Percentiles rank a stretch among this genome's conserved stretches.
These are phyloP conservation scores for Oryza meyeriana DNA, from an alignment of 176 grass and related monocot species.

Conservation along the genomic window DNA sequence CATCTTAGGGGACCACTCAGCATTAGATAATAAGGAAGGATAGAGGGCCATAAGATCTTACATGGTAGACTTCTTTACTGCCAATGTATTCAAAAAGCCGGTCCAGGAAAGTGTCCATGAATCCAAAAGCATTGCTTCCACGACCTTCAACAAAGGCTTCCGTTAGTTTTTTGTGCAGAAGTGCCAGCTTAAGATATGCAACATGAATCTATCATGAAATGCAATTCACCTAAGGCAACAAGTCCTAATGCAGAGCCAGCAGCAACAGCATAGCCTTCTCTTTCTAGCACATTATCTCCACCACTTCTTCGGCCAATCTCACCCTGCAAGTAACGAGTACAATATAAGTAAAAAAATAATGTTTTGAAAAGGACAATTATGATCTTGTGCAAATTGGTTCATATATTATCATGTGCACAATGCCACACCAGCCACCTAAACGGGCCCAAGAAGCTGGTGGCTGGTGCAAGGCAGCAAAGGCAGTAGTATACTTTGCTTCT, in stretches of 20 bases:
- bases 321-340: constrained; percentile 46
- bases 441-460: not conserved
- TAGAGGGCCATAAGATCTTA: constrained; percentile 35
- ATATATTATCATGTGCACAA: not conserved
- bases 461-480: too few relatives aligned
- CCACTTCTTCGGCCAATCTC: constrained; percentile 99
- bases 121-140: constrained; percentile 70
- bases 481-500: not conserved
- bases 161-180: constrained; percentile 20
- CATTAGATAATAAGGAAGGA: not conserved
- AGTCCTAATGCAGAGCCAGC: constrained; percentile 90
- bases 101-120: constrained; percentile 85
- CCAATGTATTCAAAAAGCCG: constrained; percentile 85
- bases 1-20: constrained; percentile 3
- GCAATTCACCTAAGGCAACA: constrained; percentile 80
- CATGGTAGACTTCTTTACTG: constrained; percentile 72
- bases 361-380: not conserved
- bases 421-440: not conserved
- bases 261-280: constrained; percentile 98
- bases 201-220: constrained; percentile 28
- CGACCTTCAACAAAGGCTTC: constrained; percentile 47
- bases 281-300: constrained; percentile 97
- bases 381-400: not conserved
- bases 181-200: constrained; percentile 20
- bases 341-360: constrained; percentile 1